phyloP scores from a whole-genome alignment of 2,329 filamentous ascomycete species.

The Onygena corvina region DNA sequence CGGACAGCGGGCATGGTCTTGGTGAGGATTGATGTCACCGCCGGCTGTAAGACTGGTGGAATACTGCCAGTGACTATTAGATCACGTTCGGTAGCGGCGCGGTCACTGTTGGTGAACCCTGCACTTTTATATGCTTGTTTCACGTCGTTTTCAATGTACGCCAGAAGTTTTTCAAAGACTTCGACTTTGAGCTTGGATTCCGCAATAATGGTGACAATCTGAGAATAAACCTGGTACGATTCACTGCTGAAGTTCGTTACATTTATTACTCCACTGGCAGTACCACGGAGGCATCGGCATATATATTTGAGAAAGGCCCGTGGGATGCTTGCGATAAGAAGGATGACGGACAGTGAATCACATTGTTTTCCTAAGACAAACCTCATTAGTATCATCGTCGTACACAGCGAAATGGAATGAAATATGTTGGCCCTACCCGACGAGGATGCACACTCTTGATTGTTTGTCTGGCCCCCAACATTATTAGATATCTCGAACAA shows the following conservation, averaged over 20 bases:
- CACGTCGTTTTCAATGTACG: constrained; percentile 55
- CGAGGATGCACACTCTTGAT: neutral
- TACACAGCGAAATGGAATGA: too few species aligned
- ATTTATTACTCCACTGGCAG: constrained; percentile 37
- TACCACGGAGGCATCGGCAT: constrained; percentile 50
- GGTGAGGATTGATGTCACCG: constrained; percentile 38
- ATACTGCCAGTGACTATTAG: constrained; percentile 43
- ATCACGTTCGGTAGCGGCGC: constrained; percentile 41
- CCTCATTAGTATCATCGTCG: neutral
- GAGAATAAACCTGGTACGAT: constrained; percentile 36
- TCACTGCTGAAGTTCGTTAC: constrained; percentile 31
- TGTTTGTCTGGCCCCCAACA: constrained; percentile 26
- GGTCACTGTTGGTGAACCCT: constrained; percentile 34
- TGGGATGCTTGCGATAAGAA: constrained; percentile 63
- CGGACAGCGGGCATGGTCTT: constrained; percentile 46
- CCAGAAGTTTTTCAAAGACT: constrained; percentile 53
- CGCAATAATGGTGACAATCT: constrained; percentile 43
- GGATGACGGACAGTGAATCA: constrained; percentile 29
- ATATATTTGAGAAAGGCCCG: constrained; percentile 59
- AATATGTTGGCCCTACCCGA: neutral
- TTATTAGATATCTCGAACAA: constrained; percentile 37
- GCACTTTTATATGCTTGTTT: constrained; percentile 43
- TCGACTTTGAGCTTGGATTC: constrained; percentile 46
- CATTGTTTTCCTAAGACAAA: constrained; percentile 2
- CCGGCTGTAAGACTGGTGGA: constrained; percentile 40